Evolutionary conservation across 2,329 filamentous ascomycete species (phyloP), one percentile per base, ranked within the genome.

Genomic region (Fonsecaea nubica): DNA sequence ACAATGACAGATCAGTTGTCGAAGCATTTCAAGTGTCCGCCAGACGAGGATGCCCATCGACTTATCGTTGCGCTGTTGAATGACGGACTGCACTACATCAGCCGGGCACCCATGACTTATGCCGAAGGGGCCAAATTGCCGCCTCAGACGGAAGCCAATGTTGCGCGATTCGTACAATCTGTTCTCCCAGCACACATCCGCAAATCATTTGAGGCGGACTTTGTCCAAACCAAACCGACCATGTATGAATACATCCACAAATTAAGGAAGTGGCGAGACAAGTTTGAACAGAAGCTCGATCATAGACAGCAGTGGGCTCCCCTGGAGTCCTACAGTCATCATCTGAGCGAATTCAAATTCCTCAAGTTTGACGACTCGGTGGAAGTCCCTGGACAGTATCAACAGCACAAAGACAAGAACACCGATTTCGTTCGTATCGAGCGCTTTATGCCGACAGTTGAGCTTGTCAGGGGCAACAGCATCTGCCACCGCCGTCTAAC

Each of bases 231-330:
- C 76, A 97, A 97, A 79, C 96, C 95, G 2, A 98, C 93, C 1
- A 97, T 99, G 93, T 91, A 91, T 76, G 93, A 97, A 77, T 99
- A 99, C 81, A 98, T 99, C 69, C 92, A 97, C 78, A 98, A 97
- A 78, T 84, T 99, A 60, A 90, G 95, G 54, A 91, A 89, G 72
- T 99, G 95, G 95, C 89, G 96, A 61, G 95, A 97, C 80, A 95
- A 97, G 77, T 97, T 99, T 73, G 95, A 98, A 77, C 93, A 98
- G 82, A 96, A 96, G 78, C 88, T 99, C 57, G 95, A 99, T 77
- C 90, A 93, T 21, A 87, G 95, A 58, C 84, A 89, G 45, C 86
- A 89, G 32, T 87, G 85, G 50, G 87, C 90, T 59, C 90, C 90
- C 58, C 84, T 99, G 9, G 95, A 99, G 78, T 85, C 85, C 33